Conservation (phyloP, 2,329 filamentous ascomycete genomes). For the Colletotrichum sp. region DNA sequence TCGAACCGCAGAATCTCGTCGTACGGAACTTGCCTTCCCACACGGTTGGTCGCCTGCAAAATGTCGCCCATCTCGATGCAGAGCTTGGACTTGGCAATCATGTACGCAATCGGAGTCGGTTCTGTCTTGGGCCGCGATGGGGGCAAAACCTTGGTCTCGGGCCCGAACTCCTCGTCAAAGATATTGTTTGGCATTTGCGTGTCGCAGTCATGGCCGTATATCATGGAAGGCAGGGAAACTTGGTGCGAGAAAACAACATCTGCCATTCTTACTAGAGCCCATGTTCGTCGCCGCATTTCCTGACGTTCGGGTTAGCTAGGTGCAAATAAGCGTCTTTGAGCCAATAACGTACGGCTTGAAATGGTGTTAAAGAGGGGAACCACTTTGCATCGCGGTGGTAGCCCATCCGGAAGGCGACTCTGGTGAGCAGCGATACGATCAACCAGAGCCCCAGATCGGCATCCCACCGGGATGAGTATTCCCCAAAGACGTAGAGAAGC, state of each 20-base stretch:
- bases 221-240: conserved; percentile 69
- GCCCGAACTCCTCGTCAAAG: conserved; percentile 80
- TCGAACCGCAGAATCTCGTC: conserved; percentile 70
- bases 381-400: conserved; percentile 81
- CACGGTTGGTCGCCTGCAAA: conserved; percentile 65
- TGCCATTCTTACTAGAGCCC: conserved; percentile 74
- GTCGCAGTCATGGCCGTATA: conserved; percentile 77
- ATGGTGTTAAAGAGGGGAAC: conserved; percentile 74
- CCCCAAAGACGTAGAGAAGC: conserved; percentile 76
- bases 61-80: conserved; percentile 75
- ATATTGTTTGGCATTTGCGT: conserved; percentile 78
- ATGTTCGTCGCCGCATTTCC: conserved; percentile 74
- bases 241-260: conserved; percentile 83
- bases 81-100: conserved; percentile 76
- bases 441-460: conserved; percentile 72
- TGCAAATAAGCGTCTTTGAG: neutral
- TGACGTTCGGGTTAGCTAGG: conserved; percentile 26
- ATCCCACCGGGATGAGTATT: conserved; percentile 76
- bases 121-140: conserved; percentile 71
- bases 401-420: conserved; percentile 71
- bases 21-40: conserved; percentile 62
- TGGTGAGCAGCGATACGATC: conserved; percentile 58
- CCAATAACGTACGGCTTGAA: conserved; percentile 61
- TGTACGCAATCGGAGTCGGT: conserved; percentile 78
- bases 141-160: conserved; percentile 71